Conservation (phyloP, 805 yeast genomes). For the Danielozyma ontarioensis region DNA sequence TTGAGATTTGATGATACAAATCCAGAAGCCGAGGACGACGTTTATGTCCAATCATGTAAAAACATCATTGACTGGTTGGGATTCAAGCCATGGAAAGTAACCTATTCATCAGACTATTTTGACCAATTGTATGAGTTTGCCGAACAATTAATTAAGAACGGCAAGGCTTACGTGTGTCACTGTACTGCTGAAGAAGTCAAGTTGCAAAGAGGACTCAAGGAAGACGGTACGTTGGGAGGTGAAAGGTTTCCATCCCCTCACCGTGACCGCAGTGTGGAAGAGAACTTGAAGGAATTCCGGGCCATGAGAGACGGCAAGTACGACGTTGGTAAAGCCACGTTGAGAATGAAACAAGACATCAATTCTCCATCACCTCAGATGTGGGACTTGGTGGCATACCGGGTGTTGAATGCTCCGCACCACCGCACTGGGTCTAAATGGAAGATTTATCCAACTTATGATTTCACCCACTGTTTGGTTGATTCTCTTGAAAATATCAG, state of each 20-base stretch:
- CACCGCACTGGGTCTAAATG: constrained; percentile 96
- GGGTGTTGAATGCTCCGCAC: constrained; percentile 88
- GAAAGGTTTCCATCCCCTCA: constrained; percentile 80
- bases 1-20: constrained; percentile 96
- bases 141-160: constrained; percentile 66
- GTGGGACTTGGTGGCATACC: constrained; percentile 99
- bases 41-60: constrained; percentile 76
- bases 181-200: constrained; percentile 90
- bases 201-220: constrained; percentile 82
- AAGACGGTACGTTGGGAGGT: constrained; percentile 92
- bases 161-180: constrained; percentile 86
- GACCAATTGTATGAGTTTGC: constrained; percentile 86
- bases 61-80: constrained; percentile 93
- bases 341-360: constrained; percentile 96
- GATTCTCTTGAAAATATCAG: constrained; percentile 96
- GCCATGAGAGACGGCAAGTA: constrained; percentile 88
- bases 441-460: constrained; percentile 98
- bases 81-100: constrained; percentile 86
- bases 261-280: constrained; percentile 66
- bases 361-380: constrained; percentile 92
- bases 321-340: constrained; percentile 85
- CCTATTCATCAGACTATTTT: constrained; percentile 94
- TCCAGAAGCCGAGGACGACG: constrained; percentile 97
- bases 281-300: constrained; percentile 75
- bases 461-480: constrained; percentile 97